Evolutionary conservation across 169 alveolate species (phyloP), one percentile per base, ranked within the genome.

Genomic region (Cryptosporidium parvum): DNA sequence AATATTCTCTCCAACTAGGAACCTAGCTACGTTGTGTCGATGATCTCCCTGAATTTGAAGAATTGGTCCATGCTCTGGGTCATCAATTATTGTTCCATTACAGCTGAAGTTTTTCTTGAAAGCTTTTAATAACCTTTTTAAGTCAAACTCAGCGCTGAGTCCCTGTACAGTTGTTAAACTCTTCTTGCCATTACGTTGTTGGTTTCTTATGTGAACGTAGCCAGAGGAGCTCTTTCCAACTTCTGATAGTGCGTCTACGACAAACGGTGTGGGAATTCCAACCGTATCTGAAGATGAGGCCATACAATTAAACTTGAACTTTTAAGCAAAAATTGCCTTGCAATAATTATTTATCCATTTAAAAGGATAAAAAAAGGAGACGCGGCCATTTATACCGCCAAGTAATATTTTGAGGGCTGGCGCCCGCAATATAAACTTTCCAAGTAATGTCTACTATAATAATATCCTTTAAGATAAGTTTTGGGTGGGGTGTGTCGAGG

Each of bases 111-210:
- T 94, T 61, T 96, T 96, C 92, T 97, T 96, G 70, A 96, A 92
- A 59, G 98, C 98, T 53, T 97, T 94, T 84, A 96, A 97, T 93
- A 96, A 92, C 86, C 97, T 96, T 89, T 97, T 96, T 86, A 94
- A 86, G 93, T 96, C 98, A 91, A 95, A 96, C 53, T 95, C 94
- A 86, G 94, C 95, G 75, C 94, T 96, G 59, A 96, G 95, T 67
- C 98, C 98, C 92, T 96, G 98, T 75, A 96, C 98, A 53, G 98
- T 96, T 67, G 98, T 96, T 42, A 96, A 96, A 85, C 98, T 95
- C 92, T 96, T 96, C 80, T 98, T 94, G 70, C 98, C 98, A 93
- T 96, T 96, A 44, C 98, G 93, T 93, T 96, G 98, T 92, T 96
- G 98, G 92, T 95, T 96, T 56, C 98, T 93, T 37, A 96, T 96